A percentile compares a stretch with the other conserved stretches of the same genome.
phyloP scores from a whole-genome alignment of 2,329 filamentous ascomycete species.

The Lecanicillium sp. region DNA sequence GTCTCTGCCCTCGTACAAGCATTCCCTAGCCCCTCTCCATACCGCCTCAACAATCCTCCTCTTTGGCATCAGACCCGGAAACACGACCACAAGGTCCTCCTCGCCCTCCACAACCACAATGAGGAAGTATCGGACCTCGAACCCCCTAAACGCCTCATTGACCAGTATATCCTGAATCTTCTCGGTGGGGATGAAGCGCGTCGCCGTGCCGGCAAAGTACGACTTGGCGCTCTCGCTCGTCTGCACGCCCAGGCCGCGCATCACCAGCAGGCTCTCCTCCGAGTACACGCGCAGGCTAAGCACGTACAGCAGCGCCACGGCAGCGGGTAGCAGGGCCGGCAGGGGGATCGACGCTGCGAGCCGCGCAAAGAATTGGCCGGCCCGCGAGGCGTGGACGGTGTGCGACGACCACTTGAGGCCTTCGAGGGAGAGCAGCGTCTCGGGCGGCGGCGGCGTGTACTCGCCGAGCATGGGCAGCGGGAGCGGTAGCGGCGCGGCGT shows the following conservation, averaged over 20 bases:
- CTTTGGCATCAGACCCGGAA: conserved; percentile 71
- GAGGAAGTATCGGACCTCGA: conserved; percentile 84
- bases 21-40: conserved; percentile 78
- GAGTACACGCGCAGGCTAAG: conserved; percentile 39
- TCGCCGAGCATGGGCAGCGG: no score
- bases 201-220: conserved; percentile 46
- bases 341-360: conserved; percentile 28
- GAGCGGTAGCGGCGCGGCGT: no score
- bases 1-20: conserved; percentile 56
- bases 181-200: conserved; percentile 74
- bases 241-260: conserved; percentile 85
- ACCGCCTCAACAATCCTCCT: conserved; percentile 74
- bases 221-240: conserved; percentile 59
- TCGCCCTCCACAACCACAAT: conserved; percentile 87
- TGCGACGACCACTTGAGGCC: conserved; percentile 19
- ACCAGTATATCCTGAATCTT: conserved; percentile 91
- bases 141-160: conserved; percentile 89
- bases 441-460: conserved; percentile 8
- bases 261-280: conserved; percentile 80
- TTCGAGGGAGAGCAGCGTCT: conserved; percentile 13
- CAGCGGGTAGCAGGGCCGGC: conserved; percentile 30
- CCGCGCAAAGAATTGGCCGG: conserved; percentile 21
- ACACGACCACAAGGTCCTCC: conserved; percentile 86
- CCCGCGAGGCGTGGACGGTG: conserved; percentile 20
- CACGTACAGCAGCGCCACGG: conserved; percentile 31